A percentile compares a stretch with the other conserved stretches of the same genome.
Evolutionary conservation across 2,329 filamentous ascomycete species (phyloP).

Genomic region (Aspergillus awamori): DNA sequence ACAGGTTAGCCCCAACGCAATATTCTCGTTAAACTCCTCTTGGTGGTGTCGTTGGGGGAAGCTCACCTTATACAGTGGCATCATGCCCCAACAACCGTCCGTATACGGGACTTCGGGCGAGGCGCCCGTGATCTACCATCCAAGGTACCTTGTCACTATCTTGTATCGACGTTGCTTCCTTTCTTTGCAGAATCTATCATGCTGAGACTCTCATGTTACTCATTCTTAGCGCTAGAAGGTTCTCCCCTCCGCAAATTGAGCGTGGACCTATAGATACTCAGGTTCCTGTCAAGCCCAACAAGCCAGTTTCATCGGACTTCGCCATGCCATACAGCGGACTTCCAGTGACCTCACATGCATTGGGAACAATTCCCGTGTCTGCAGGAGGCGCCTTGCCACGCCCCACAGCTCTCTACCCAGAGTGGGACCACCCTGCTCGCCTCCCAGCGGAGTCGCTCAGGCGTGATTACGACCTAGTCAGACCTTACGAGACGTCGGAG

Average conservation of each 20-base stretch:
- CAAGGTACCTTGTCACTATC: slow-evolving; percentile 36
- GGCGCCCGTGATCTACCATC: slow-evolving; percentile 38
- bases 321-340: slow-evolving; percentile 34
- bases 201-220: slow-evolving; percentile 21
- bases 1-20: slow-evolving; percentile 37
- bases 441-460: slow-evolving; percentile 35
- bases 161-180: slow-evolving; percentile 8
- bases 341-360: slow-evolving; percentile 31
- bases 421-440: slow-evolving; percentile 38
- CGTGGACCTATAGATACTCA: slow-evolving; percentile 35
- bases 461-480: slow-evolving; percentile 37
- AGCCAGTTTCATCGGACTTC: slow-evolving; percentile 33
- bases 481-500: slow-evolving; percentile 37
- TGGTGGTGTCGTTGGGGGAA: slow-evolving; percentile 9
- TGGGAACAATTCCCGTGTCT: slow-evolving; percentile 35
- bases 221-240: slow-evolving; percentile 35
- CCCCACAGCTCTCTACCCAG: slow-evolving; percentile 35
- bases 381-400: slow-evolving; percentile 35
- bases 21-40: slow-evolving; percentile 9
- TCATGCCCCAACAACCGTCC: slow-evolving; percentile 33
- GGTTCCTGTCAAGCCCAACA: slow-evolving; percentile 23
- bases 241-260: slow-evolving; percentile 32
- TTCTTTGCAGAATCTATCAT: slow-evolving; percentile 15
- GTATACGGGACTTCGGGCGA: slow-evolving; percentile 34
- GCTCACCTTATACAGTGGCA: slow-evolving; percentile 32